These are phyloP conservation scores for Globisporangium lucens DNA, from an alignment of 352 stramenopile genomes.

Conservation along the genomic window DNA sequence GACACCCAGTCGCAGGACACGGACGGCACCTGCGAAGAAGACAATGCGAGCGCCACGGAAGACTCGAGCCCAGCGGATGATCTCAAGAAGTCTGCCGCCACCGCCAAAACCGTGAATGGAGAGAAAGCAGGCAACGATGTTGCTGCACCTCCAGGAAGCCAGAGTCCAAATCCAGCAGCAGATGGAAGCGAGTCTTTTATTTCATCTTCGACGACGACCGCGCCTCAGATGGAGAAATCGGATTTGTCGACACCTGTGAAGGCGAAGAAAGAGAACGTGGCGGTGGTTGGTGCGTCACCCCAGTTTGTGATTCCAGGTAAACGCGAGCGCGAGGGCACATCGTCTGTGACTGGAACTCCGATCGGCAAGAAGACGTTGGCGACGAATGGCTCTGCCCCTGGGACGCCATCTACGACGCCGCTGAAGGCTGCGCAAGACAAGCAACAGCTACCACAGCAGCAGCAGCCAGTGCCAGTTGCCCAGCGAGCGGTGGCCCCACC, in stretches of 20 bases:
- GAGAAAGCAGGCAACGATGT: neutral
- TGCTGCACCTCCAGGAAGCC: constrained; percentile 8
- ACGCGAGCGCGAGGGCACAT: constrained; percentile 35
- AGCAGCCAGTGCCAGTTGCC: neutral
- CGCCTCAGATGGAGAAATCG: neutral
- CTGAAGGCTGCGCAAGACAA: constrained; percentile 20
- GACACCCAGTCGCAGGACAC: constrained; percentile 55
- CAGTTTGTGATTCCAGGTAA: constrained; percentile 36
- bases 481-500: constrained; percentile 35
- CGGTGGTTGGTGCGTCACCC: constrained; percentile 8
- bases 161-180: constrained; percentile 42
- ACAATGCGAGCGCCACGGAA: constrained; percentile 37
- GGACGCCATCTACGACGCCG: constrained; percentile 24
- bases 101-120: neutral
- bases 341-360: constrained; percentile 16
- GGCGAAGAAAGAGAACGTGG: constrained; percentile 22
- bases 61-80: constrained; percentile 30
- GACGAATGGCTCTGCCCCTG: constrained; percentile 13
- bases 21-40: constrained; percentile 42
- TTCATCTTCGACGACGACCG: constrained; percentile 9
- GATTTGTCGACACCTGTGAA: constrained; percentile 32
- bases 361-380: constrained; percentile 23
- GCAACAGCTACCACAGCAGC: constrained; percentile 17
- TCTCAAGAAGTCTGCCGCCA: neutral
- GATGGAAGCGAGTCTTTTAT: constrained; percentile 22